Conservation (phyloP, 495 filamentous ascomycete genomes). For the Schizothecium vesticola region DNA sequence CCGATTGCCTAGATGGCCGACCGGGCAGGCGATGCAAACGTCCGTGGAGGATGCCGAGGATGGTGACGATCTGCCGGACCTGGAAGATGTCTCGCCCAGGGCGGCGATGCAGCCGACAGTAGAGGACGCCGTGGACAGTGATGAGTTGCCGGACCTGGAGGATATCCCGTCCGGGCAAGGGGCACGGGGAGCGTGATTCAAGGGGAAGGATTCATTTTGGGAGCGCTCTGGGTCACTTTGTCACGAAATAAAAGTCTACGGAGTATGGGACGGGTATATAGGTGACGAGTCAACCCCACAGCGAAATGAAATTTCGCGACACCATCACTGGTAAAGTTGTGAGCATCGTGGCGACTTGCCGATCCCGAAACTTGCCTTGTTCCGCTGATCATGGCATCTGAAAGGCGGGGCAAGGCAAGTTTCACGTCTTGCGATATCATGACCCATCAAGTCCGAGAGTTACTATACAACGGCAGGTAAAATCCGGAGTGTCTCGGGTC, state of each 20-base stretch:
- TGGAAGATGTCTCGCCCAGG: not conserved
- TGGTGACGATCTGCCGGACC: constrained; percentile 6
- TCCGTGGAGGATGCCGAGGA: not conserved
- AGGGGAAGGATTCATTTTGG: not conserved
- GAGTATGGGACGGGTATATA: not conserved
- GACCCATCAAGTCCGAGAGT: not conserved
- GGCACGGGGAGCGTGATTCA: not conserved
- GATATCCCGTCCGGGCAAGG: not conserved
- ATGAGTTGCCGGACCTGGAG: not conserved
- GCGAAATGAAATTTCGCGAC: not conserved
- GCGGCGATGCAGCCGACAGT: not conserved
- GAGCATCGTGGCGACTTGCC: not conserved
- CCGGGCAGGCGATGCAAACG: no score
- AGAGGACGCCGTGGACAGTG: not conserved
- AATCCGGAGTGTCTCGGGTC: not conserved
- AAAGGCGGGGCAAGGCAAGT: not conserved
- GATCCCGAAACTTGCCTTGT: not conserved
- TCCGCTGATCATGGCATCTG: not conserved
- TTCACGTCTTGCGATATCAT: not conserved
- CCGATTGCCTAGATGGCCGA: not conserved
- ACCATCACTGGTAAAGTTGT: no score
- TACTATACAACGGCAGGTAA: not conserved
- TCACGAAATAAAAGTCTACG: not conserved
- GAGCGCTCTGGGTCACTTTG: not conserved
- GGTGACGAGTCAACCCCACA: not conserved